Evolutionary conservation across 164 flowering plant species (phyloP).

Genomic region (Sextonia rubra): DNA sequence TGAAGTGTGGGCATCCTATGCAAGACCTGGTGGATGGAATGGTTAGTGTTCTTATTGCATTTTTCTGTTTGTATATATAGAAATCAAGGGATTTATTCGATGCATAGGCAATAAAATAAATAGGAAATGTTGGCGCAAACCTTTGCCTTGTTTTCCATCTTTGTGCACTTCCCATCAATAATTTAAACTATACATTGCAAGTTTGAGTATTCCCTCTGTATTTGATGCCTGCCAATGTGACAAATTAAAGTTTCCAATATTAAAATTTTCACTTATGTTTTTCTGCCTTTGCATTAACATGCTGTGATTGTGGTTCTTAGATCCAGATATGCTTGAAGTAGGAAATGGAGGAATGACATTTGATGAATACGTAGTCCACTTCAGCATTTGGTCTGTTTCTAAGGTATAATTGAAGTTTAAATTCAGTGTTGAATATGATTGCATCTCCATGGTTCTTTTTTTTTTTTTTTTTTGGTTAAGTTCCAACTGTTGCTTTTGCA

Average conservation of each 20-base stretch:
- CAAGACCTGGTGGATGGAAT: conserved; percentile 94
- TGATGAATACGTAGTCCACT: conserved; percentile 73
- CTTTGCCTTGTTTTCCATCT: no score
- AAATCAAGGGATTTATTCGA: not conserved
- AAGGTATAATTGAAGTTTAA: conserved; percentile 40
- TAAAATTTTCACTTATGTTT: not conserved
- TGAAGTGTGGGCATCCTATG: conserved; percentile 60
- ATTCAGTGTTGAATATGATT: not conserved
- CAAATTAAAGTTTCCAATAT: not conserved
- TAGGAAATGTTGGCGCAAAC: no score
- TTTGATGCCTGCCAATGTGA: not conserved
- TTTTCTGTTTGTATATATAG: not conserved
- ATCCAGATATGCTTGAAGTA: conserved; percentile 97
- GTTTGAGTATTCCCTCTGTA: no score
- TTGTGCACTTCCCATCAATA: no score
- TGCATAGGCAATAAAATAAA: not conserved
- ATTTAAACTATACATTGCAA: no score
- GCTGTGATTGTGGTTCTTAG: conserved; percentile 26
- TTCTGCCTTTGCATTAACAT: not conserved
- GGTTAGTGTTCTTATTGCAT: conserved; percentile 30
- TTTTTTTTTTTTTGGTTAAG: not conserved
- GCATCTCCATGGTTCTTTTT: not conserved
- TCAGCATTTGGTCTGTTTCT: conserved; percentile 85
- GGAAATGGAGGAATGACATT: conserved; percentile 94
- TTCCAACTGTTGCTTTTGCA: conserved; percentile 15